Evolutionary conservation across 2,329 filamentous ascomycete species (phyloP).

Genomic region (Beauveria bassiana): DNA sequence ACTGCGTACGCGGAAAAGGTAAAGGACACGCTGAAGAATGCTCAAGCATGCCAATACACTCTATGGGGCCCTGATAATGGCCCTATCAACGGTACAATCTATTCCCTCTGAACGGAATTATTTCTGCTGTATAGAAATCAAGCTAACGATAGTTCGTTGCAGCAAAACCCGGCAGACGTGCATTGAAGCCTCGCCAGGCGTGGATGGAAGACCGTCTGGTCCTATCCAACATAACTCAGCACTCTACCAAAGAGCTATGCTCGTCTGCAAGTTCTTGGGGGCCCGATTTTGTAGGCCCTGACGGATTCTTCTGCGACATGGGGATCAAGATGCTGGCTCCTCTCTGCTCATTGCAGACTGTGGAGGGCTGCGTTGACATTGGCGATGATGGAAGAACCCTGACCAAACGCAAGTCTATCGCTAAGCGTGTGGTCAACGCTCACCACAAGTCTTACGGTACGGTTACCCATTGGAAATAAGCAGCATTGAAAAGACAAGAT

Average conservation of each 20-base stretch:
- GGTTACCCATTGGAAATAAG: background rate
- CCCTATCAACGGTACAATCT: slow-evolving; percentile 3
- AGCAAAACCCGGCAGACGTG: background rate
- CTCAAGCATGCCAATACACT: slow-evolving; percentile 6
- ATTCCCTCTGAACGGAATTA: background rate
- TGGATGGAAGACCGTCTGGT: slow-evolving; percentile 11
- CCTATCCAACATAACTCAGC: slow-evolving; percentile 6
- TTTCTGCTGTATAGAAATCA: too few species aligned
- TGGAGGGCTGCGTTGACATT: slow-evolving; percentile 8
- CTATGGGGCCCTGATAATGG: slow-evolving; percentile 9
- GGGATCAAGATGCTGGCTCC: slow-evolving; percentile 7
- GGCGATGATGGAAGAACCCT: background rate
- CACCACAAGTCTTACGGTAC: background rate
- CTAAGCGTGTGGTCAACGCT: background rate
- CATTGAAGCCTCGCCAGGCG: background rate
- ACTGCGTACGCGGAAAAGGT: slow-evolving; percentile 2
- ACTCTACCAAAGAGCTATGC: slow-evolving; percentile 9
- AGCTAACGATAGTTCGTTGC: background rate
- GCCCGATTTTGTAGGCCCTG: slow-evolving; percentile 8
- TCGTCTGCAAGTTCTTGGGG: slow-evolving; percentile 9
- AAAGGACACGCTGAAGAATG: background rate
- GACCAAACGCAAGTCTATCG: slow-evolving; percentile 1
- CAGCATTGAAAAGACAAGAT: too few species aligned
- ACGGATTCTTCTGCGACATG: slow-evolving; percentile 12
- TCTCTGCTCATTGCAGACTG: slow-evolving; percentile 4